A percentile compares a stretch with the other conserved stretches of the same genome.
Conservation (phyloP, 768 basidiomycete genomes). For the Artomyces pyxidatus region DNA sequence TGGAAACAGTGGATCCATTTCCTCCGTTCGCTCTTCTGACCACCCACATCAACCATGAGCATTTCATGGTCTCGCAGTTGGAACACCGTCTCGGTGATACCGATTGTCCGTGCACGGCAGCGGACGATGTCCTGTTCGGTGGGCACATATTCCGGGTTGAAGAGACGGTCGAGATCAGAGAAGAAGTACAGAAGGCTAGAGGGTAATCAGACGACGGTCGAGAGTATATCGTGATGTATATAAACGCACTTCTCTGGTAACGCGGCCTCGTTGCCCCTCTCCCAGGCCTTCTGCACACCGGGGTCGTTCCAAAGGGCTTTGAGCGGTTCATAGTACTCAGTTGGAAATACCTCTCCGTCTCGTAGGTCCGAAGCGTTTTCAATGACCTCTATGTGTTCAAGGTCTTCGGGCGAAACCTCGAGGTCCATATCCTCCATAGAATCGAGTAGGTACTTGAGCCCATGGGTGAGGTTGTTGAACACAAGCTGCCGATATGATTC, state of each 20-base stretch:
- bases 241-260: constrained; percentile 78
- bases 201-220: constrained; percentile 6
- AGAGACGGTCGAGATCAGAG: constrained; percentile 70
- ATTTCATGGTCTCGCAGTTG: constrained; percentile 70
- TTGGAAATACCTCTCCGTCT: constrained; percentile 77
- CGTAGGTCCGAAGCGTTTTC: constrained; percentile 62
- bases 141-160: constrained; percentile 63
- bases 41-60: constrained; percentile 91
- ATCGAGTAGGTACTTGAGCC: constrained; percentile 74
- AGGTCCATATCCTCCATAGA: constrained; percentile 88
- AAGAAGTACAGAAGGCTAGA: constrained; percentile 70
- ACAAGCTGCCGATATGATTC: constrained; percentile 89
- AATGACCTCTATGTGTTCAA: constrained; percentile 50
- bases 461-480: constrained; percentile 86
- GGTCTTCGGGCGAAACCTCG: constrained; percentile 55
- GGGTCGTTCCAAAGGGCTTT: constrained; percentile 70
- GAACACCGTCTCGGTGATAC: constrained; percentile 86
- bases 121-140: constrained; percentile 84
- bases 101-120: constrained; percentile 80
- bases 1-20: constrained; percentile 97
- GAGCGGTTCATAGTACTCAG: constrained; percentile 56
- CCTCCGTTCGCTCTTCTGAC: constrained; percentile 87
- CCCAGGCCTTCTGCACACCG: constrained; percentile 67
- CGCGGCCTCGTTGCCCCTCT: constrained; percentile 82
- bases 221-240: neutral